Evolutionary conservation across 2,329 filamentous ascomycete species (phyloP).

Genomic region (Diaporthe amygdali): DNA sequence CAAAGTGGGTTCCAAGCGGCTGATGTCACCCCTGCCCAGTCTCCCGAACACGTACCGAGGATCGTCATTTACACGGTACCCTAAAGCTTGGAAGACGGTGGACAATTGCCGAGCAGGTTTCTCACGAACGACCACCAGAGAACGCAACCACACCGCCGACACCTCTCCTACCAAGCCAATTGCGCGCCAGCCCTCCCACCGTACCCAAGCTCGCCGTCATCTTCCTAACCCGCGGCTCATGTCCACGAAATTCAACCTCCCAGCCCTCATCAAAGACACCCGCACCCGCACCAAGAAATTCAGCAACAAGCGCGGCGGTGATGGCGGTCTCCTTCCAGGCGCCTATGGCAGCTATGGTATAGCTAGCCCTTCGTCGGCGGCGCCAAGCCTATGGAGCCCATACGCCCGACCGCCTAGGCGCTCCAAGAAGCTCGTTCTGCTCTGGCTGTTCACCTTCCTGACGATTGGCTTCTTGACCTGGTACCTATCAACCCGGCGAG

Average conservation of each 20-base stretch:
- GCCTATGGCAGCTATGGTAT: neutral
- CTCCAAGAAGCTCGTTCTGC: constrained; percentile 23
- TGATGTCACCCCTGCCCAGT: constrained; percentile 6
- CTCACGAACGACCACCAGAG: neutral
- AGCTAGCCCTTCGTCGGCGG: neutral
- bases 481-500: constrained; percentile 16
- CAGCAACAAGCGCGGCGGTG: neutral
- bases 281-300: constrained; percentile 23
- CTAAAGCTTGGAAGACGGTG: neutral
- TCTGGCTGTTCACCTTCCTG: constrained; percentile 21
- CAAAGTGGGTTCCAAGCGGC: neutral
- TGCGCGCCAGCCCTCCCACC: neutral
- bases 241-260: constrained; percentile 22
- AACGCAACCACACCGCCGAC: neutral
- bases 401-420: constrained; percentile 23
- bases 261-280: constrained; percentile 25
- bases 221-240: constrained; percentile 6
- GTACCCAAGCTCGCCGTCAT: neutral
- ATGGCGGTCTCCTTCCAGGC: constrained; percentile 16
- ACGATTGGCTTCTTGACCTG: constrained; percentile 18
- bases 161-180: neutral
- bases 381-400: constrained; percentile 20
- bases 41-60: neutral
- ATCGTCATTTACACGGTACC: neutral
- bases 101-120: neutral